These are phyloP conservation scores for Backusella macrospora DNA, from an alignment of 192 early-diverging fungal genomes.

Conservation along the genomic window DNA sequence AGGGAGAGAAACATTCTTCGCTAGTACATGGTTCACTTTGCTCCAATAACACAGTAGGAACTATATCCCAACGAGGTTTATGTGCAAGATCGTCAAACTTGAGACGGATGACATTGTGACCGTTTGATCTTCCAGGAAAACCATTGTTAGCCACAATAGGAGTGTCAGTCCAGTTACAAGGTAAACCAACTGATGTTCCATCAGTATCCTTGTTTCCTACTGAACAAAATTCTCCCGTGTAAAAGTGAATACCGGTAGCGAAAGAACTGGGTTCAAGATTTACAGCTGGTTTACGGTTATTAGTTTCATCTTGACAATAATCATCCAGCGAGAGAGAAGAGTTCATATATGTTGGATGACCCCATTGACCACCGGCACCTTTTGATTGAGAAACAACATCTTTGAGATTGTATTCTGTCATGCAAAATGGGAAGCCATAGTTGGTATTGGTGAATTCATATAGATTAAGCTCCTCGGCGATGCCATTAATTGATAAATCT, in stretches of 20 bases:
- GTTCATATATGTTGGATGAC: slow-evolving; percentile 23
- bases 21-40: slow-evolving; percentile 17
- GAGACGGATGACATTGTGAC: slow-evolving; percentile 28
- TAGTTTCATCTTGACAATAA: slow-evolving; percentile 20
- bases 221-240: slow-evolving; percentile 29
- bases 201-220: slow-evolving; percentile 23
- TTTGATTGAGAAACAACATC: not conserved
- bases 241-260: slow-evolving; percentile 24
- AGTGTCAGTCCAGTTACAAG: slow-evolving; percentile 40
- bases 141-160: slow-evolving; percentile 32
- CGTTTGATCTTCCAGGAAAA: not conserved
- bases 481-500: slow-evolving; percentile 7
- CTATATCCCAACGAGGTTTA: slow-evolving; percentile 24
- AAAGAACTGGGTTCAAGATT: slow-evolving; percentile 10
- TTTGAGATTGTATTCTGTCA: slow-evolving; percentile 22
- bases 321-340: not conserved
- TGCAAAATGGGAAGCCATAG: slow-evolving; percentile 30
- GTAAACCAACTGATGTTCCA: slow-evolving; percentile 35
- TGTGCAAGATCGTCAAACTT: slow-evolving; percentile 34
- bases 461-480: slow-evolving; percentile 27
- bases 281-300: slow-evolving; percentile 18
- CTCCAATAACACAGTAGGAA: slow-evolving; percentile 19
- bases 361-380: slow-evolving; percentile 16
- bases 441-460: slow-evolving; percentile 20
- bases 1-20: slow-evolving; percentile 17